Percentiles rank a stretch among this genome's conserved stretches.
Evolutionary conservation across 2,329 filamentous ascomycete genomes (phyloP).

Genomic region (Aspergillus clavatus): DNA sequence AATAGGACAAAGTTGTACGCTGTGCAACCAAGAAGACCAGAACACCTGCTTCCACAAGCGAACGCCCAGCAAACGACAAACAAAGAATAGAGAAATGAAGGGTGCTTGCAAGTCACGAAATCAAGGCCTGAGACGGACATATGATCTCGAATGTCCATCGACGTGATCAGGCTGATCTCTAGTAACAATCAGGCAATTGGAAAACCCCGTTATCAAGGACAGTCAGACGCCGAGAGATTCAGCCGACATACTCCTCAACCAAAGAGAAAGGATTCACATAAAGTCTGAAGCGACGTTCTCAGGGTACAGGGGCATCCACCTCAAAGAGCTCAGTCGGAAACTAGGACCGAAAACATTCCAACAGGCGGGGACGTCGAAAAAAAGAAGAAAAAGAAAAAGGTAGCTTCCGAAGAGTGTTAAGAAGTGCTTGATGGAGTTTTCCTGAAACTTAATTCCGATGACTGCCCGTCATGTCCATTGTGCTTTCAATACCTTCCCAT

Average conservation of each 20-base stretch:
- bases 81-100: neutral
- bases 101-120: slow-evolving; percentile 1
- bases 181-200: neutral
- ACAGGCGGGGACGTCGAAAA: neutral
- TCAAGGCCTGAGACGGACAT: slow-evolving; percentile 2
- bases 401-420: no score
- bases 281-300: neutral
- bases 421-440: no score
- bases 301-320: slow-evolving; percentile 16
- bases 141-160: neutral
- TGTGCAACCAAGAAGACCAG: neutral
- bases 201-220: neutral
- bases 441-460: slow-evolving; percentile 11
- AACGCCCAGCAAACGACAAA: slow-evolving; percentile 1
- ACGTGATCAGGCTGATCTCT: slow-evolving; percentile 4
- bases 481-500: slow-evolving; percentile 43
- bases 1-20: neutral
- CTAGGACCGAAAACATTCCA: slow-evolving; percentile 3
- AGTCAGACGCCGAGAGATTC: neutral
- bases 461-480: slow-evolving; percentile 34
- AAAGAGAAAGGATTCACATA: neutral
- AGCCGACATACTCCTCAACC: neutral
- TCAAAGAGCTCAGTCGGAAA: slow-evolving; percentile 15
- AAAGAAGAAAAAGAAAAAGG: neutral
- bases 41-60: neutral